Percentiles rank a stretch among this genome's conserved stretches.
phyloP scores from a whole-genome alignment of 192 early-diverging fungal species.

The Podila minutissima region DNA sequence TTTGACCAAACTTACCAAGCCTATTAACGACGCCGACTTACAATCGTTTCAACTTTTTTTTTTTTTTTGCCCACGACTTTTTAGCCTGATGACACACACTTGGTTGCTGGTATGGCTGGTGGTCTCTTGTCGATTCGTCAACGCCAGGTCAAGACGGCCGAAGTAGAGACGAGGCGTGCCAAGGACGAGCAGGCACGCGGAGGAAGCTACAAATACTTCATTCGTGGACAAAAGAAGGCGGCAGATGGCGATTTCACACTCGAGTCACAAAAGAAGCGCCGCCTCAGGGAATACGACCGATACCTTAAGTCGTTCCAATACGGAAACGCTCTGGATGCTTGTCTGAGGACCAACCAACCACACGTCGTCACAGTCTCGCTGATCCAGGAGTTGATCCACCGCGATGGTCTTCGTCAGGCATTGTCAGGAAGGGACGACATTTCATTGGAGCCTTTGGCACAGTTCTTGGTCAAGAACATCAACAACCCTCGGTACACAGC shows the following conservation, averaged over 20 bases:
- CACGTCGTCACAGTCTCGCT: slow-evolving; percentile 77
- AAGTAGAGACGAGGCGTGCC: slow-evolving; percentile 57
- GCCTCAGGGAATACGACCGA: slow-evolving; percentile 83
- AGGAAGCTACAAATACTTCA: slow-evolving; percentile 79
- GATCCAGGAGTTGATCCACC: slow-evolving; percentile 90
- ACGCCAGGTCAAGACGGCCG: slow-evolving; percentile 80
- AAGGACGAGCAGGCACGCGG: slow-evolving; percentile 59
- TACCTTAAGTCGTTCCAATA: slow-evolving; percentile 89
- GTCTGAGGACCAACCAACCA: slow-evolving; percentile 69
- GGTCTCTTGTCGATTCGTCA: slow-evolving; percentile 89
- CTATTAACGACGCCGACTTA: background rate
- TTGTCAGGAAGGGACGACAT: slow-evolving; percentile 90
- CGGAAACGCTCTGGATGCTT: slow-evolving; percentile 88
- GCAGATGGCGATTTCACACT: slow-evolving; percentile 78
- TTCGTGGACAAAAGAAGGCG: slow-evolving; percentile 62
- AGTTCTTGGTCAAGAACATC: slow-evolving; percentile 85
- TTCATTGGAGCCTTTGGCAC: slow-evolving; percentile 82
- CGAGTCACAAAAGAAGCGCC: slow-evolving; percentile 69
- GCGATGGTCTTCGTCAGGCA: slow-evolving; percentile 81
- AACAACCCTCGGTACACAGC: slow-evolving; percentile 81
- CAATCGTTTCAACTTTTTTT: background rate
- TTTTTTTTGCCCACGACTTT: background rate
- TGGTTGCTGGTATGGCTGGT: slow-evolving; percentile 93
- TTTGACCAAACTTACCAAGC: background rate
- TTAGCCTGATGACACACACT: slow-evolving; percentile 86